Conservation (phyloP, 371 early-diverging fungal species). For the Massospora cicadina region DNA sequence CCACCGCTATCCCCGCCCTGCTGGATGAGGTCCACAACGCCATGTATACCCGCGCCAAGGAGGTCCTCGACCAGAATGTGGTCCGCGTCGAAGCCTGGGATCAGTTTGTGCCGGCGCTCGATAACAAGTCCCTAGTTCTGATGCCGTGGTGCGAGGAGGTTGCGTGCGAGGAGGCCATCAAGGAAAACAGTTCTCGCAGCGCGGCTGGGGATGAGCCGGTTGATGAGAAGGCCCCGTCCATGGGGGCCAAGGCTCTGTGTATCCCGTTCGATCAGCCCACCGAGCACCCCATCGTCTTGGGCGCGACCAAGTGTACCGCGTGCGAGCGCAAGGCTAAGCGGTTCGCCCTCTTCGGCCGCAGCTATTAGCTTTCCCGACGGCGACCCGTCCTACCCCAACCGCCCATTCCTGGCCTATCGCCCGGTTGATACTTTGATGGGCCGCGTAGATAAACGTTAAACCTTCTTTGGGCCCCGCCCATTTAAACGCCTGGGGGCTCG, state of each 20-base stretch:
- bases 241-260: constrained; percentile 99
- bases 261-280: constrained; percentile 90
- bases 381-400: too few species aligned
- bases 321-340: constrained; percentile 68
- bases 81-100: constrained; percentile 71
- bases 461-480: too few species aligned
- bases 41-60: constrained; percentile 83
- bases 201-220: constrained; percentile 59
- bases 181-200: constrained; percentile 58
- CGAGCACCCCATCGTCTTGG: constrained; percentile 51
- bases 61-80: constrained; percentile 57
- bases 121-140: constrained; percentile 74
- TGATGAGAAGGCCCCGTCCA: constrained; percentile 92
- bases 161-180: constrained; percentile 94
- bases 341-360: constrained; percentile 79
- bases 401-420: too few species aligned
- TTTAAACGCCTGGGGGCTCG: too few species aligned
- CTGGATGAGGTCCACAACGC: constrained; percentile 79
- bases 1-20: constrained; percentile 33
- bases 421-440: too few species aligned
- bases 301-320: constrained; percentile 65
- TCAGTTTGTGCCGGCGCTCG: constrained; percentile 80
- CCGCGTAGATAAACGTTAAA: too few species aligned
- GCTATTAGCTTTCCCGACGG: too few species aligned
- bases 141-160: constrained; percentile 94